These are phyloP conservation scores for Suhomyces sp. DNA, from an alignment of 805 yeast species.

Conservation along the genomic window DNA sequence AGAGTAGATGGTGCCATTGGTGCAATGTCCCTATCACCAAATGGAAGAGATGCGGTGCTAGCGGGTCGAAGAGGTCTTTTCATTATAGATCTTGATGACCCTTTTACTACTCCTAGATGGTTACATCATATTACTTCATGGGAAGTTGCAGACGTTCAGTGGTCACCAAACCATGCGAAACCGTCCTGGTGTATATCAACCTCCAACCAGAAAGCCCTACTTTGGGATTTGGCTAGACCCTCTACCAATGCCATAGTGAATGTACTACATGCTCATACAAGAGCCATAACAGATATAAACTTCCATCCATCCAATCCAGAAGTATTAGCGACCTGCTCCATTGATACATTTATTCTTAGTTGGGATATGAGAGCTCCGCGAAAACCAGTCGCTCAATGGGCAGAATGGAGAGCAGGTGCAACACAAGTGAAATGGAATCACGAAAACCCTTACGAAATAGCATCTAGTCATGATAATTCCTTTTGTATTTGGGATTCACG, in stretches of 20 bases:
- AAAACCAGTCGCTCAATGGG: slow-evolving; percentile 70
- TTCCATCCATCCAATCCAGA: slow-evolving; percentile 89
- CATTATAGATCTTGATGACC: slow-evolving; percentile 92
- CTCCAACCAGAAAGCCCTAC: slow-evolving; percentile 89
- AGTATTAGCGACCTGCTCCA: slow-evolving; percentile 85
- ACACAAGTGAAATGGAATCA: slow-evolving; percentile 94
- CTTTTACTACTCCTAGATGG: slow-evolving; percentile 93
- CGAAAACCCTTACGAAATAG: slow-evolving; percentile 69
- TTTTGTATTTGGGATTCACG: slow-evolving; percentile 87
- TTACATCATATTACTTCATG: slow-evolving; percentile 88
- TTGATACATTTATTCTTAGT: slow-evolving; percentile 79
- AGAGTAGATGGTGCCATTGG: slow-evolving; percentile 91
- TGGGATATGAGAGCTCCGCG: slow-evolving; percentile 90
- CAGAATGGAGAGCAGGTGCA: slow-evolving; percentile 96
- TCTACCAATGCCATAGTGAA: slow-evolving; percentile 74
- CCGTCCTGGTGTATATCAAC: slow-evolving; percentile 93
- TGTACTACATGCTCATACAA: slow-evolving; percentile 81
- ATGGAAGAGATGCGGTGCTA: slow-evolving; percentile 88
- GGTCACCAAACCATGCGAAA: slow-evolving; percentile 87
- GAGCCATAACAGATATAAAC: slow-evolving; percentile 95
- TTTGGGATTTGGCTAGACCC: slow-evolving; percentile 86
- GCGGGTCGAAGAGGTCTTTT: slow-evolving; percentile 83
- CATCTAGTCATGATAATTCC: slow-evolving; percentile 81
- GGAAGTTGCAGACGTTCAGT: slow-evolving; percentile 99
- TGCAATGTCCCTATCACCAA: slow-evolving; percentile 85